Base-by-base conservation (phyloP, 1,284 basidiomycete genomes). In the Microbotryum lychnidis-dioicae region DNA sequence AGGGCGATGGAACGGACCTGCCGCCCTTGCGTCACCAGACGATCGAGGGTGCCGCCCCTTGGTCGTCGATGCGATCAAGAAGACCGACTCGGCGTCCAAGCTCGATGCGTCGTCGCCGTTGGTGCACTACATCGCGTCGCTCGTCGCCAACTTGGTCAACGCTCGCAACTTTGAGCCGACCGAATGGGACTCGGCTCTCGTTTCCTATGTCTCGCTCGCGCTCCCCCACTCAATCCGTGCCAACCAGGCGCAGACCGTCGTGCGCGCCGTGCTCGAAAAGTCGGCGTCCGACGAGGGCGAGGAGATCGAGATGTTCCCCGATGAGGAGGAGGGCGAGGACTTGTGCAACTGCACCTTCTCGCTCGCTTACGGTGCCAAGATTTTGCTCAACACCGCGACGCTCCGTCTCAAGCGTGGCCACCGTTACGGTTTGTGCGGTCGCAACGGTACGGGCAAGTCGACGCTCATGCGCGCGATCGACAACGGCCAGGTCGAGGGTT, bases 331-430 rank as follows among this genome's bases (percentile, higher is more conserved):
- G 79, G 92, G 92, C 70, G 93, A 96, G 78, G 90, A 94, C 75
- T 83, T 97, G 73, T 96, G 92, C 82, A 94, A 97, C 83, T 93
- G 88, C 83, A 91, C 92, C 78, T 96, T 93, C 84, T 94, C 91
- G 62, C 84, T 96, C 66, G 93, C 93, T 64, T 97, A 97, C 77
- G 93, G 92, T 87, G 92, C 92, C 76, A 96, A 97, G 84, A 97
- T 97, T 73, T 78, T 97, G 72, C 85, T 97, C 75, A 96, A 97
- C 82, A 94, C 91, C 58, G 92, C 93, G 69, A 87, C 82, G 68
- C 88, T 97, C 76, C 91, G 92, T 75, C 87, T 97, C 77, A 97
- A 96, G 84, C 91, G 93, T 80, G 93, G 92, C 64, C 90, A 96
- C 81, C 91, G 93, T 76, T 97, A 97, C 78, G 92, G 92, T 85